Evolutionary conservation across 2,329 filamentous ascomycete genomes (phyloP).

Genomic region (Waltergamsia citrina): DNA sequence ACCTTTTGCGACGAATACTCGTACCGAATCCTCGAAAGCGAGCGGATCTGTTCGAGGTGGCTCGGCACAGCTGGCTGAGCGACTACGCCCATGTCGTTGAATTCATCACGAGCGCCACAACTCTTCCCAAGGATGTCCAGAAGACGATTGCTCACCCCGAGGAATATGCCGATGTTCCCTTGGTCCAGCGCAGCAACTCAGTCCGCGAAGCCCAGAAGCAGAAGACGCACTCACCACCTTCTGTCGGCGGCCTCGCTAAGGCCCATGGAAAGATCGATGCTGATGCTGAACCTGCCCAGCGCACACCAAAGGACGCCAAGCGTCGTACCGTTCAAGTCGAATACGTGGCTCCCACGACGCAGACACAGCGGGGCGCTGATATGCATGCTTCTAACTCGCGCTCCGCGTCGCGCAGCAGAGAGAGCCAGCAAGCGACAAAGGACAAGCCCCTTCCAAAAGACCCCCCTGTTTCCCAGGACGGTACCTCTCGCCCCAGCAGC

Average conservation of each 20-base stretch:
- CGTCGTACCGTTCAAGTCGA: slow-evolving; percentile 93
- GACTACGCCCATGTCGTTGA: slow-evolving; percentile 96
- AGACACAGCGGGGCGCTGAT: slow-evolving; percentile 62
- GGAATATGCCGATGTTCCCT: slow-evolving; percentile 45
- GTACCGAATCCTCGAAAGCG: slow-evolving; percentile 92
- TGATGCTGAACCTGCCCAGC: slow-evolving; percentile 44
- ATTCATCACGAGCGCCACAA: slow-evolving; percentile 93
- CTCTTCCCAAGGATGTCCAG: slow-evolving; percentile 75
- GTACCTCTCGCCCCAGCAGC: slow-evolving; percentile 24
- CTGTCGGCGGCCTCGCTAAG: slow-evolving; percentile 55
- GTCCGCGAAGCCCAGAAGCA: slow-evolving; percentile 79
- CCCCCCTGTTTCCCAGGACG: slow-evolving; percentile 36
- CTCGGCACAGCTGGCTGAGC: slow-evolving; percentile 94
- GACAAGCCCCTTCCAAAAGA: slow-evolving; percentile 55
- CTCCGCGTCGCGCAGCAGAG: slow-evolving; percentile 35
- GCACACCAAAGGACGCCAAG: slow-evolving; percentile 76
- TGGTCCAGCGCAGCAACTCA: slow-evolving; percentile 77
- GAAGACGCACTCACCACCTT: slow-evolving; percentile 37
- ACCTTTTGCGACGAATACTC: slow-evolving; percentile 83
- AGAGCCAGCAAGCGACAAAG: slow-evolving; percentile 15
- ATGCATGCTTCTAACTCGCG: slow-evolving; percentile 8
- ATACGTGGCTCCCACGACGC: slow-evolving; percentile 85
- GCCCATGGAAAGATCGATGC: slow-evolving; percentile 68
- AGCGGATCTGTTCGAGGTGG: slow-evolving; percentile 94
- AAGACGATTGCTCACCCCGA: slow-evolving; percentile 61